Conservation (phyloP, 2,329 filamentous ascomycete genomes). For the Graphium sp. region DNA sequence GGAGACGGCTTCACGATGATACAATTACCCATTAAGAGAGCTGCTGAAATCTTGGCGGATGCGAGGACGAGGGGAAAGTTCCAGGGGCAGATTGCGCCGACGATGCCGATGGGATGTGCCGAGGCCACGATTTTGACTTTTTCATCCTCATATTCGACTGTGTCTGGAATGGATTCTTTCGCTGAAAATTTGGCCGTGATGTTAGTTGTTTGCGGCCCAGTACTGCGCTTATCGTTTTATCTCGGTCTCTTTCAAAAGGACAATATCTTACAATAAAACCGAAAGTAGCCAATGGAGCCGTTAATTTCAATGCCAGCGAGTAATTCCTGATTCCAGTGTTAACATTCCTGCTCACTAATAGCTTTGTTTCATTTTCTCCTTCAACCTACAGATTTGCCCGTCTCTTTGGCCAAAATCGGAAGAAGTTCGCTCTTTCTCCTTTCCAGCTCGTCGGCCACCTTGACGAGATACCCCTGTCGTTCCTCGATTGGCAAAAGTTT, state of each 20-base stretch:
- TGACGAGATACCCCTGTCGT: conserved; percentile 12
- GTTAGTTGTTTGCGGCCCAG: conserved; percentile 3
- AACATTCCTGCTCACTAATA: too few relatives aligned
- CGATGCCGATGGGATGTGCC: conserved; percentile 23
- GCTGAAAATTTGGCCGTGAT: conserved; percentile 5
- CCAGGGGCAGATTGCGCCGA: conserved; percentile 32
- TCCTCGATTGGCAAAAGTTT: conserved; percentile 10
- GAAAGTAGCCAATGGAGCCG: neutral
- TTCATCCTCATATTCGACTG: conserved; percentile 9
- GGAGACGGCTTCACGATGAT: conserved; percentile 41
- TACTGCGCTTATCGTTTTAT: neutral
- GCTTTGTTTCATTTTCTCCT: too few relatives aligned
- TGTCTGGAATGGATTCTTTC: conserved; percentile 6
- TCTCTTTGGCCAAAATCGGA: conserved; percentile 8
- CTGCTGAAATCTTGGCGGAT: conserved; percentile 36
- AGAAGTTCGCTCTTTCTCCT: conserved; percentile 11
- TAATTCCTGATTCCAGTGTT: too few relatives aligned
- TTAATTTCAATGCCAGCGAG: conserved; percentile 1
- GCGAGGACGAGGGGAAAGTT: conserved; percentile 36
- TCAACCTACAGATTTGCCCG: conserved; percentile 10
- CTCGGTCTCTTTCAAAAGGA: neutral
- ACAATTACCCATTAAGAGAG: conserved; percentile 36
- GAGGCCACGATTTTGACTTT: conserved; percentile 13
- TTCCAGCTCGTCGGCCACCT: conserved; percentile 18
- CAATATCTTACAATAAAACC: neutral